Evolutionary conservation across 768 basidiomycete genomes (phyloP).

Genomic region (Amanita inopinata): DNA sequence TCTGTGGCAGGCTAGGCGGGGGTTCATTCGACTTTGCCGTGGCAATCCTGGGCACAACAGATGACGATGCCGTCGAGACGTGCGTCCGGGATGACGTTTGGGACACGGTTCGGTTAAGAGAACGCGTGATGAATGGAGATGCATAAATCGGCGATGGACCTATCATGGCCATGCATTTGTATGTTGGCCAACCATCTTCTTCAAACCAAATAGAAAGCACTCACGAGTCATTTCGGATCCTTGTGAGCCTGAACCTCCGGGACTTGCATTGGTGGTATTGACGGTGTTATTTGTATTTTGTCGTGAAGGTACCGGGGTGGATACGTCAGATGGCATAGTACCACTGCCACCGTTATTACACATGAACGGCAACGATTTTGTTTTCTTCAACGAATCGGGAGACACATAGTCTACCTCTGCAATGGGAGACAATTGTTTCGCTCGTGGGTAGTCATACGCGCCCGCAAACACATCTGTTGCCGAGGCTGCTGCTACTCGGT

Average conservation of each 20-base stretch:
- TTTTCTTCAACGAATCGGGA: constrained; percentile 22
- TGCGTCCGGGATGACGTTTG: constrained; percentile 55
- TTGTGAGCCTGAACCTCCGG: constrained; percentile 27
- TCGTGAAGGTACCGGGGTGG: constrained; percentile 11
- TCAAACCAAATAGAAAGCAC: constrained; percentile 20
- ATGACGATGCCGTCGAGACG: constrained; percentile 31
- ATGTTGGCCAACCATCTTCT: too few relatives aligned
- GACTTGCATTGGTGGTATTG: constrained; percentile 17
- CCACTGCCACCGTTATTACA: constrained; percentile 4
- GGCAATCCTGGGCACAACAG: constrained; percentile 12
- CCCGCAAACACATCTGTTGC: constrained; percentile 25
- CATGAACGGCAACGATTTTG: constrained; percentile 14
- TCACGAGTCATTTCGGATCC: constrained; percentile 36
- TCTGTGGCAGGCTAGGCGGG: constrained; percentile 16
- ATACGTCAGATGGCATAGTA: constrained; percentile 16
- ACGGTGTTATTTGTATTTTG: constrained; percentile 11
- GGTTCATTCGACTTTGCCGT: constrained; percentile 5
- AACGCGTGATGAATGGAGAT: constrained; percentile 51
- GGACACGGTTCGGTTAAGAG: constrained; percentile 56
- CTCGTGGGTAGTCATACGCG: constrained; percentile 29
- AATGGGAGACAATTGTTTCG: constrained; percentile 55
- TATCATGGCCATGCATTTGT: too few relatives aligned
- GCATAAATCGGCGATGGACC: constrained; percentile 40
- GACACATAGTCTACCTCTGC: constrained; percentile 56
- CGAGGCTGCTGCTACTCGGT: constrained; percentile 8